These are phyloP conservation scores for Avena insularis DNA, from an alignment of 176 grass and related monocot genomes.

Conservation along the genomic window DNA sequence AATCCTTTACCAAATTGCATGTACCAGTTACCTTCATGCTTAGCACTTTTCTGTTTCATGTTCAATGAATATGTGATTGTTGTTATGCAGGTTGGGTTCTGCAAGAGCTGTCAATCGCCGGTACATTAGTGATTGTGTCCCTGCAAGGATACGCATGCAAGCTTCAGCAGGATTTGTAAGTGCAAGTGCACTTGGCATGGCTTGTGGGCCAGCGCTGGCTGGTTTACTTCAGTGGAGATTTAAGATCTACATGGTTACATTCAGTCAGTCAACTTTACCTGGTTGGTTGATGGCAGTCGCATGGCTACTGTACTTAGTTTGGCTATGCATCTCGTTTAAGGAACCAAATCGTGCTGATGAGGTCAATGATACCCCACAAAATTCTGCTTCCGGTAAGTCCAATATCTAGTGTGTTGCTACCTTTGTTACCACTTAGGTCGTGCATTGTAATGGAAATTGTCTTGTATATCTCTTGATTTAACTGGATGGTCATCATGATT, in stretches of 20 bases:
- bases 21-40: constrained; percentile 21
- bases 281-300: constrained; percentile 98
- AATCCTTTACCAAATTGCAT: neutral
- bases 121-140: constrained; percentile 98
- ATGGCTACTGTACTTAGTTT: constrained; percentile 87
- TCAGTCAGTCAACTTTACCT: constrained; percentile 91
- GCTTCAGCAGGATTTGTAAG: constrained; percentile 97
- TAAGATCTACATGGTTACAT: constrained; percentile 79
- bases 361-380: constrained; percentile 45
- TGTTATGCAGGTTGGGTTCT: constrained; percentile 76
- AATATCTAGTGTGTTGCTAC: constrained; percentile 26
- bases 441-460: constrained; percentile 10
- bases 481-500: constrained; percentile 24
- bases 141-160: constrained; percentile 89
- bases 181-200: constrained; percentile 97
- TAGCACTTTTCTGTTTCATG: constrained; percentile 14
- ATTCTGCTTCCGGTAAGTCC: constrained; percentile 59
- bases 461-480: constrained; percentile 15
- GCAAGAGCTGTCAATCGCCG: constrained; percentile 94
- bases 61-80: constrained; percentile 23
- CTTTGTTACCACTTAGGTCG: constrained; percentile 1
- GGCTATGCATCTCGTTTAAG: constrained; percentile 85
- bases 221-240: constrained; percentile 94
- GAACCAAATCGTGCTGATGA: constrained; percentile 71
- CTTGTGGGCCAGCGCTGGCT: constrained; percentile 94